Percentiles rank a stretch among this genome's conserved stretches.
Conservation (phyloP, 2,329 filamentous ascomycete species). For the Fusarium pilosicola region DNA sequence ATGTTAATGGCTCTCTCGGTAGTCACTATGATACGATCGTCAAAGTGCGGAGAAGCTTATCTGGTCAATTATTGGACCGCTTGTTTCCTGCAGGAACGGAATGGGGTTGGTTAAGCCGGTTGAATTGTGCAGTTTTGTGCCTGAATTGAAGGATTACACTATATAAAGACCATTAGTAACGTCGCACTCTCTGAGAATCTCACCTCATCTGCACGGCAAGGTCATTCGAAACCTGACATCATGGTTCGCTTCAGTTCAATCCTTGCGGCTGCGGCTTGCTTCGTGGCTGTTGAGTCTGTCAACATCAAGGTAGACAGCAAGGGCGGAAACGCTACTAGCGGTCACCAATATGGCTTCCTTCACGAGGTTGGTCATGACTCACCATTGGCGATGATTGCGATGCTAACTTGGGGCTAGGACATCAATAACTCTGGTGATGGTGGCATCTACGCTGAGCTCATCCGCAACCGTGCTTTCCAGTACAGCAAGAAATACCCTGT, state of each 20-base stretch:
- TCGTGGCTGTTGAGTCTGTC: constrained; percentile 42
- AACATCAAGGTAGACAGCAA: constrained; percentile 51
- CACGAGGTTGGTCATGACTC: constrained; percentile 50
- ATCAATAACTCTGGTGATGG: constrained; percentile 77
- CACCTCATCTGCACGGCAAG: neutral
- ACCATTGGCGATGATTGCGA: rapidly evolving
- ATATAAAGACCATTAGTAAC: neutral
- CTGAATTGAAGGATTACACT: neutral
- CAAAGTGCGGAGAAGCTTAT: constrained; percentile 30
- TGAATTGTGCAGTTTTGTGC: neutral
- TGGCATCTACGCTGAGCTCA: constrained; percentile 76
- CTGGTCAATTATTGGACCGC: constrained; percentile 22
- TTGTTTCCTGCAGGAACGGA: constrained; percentile 6
- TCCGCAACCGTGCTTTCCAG: constrained; percentile 78
- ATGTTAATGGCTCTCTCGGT: constrained; percentile 3
- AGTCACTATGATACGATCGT: constrained; percentile 14
- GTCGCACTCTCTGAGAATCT: neutral
- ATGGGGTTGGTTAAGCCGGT: neutral
- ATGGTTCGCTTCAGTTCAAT: constrained; percentile 36
- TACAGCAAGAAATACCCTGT: constrained; percentile 54
- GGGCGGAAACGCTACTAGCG: constrained; percentile 55
- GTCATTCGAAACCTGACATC: neutral
- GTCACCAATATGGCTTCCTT: constrained; percentile 58
- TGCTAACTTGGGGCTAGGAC: constrained; percentile 52
- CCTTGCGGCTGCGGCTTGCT: constrained; percentile 25